Base-by-base conservation (phyloP, 106 monocot species). In the Vanilla planifolia region DNA sequence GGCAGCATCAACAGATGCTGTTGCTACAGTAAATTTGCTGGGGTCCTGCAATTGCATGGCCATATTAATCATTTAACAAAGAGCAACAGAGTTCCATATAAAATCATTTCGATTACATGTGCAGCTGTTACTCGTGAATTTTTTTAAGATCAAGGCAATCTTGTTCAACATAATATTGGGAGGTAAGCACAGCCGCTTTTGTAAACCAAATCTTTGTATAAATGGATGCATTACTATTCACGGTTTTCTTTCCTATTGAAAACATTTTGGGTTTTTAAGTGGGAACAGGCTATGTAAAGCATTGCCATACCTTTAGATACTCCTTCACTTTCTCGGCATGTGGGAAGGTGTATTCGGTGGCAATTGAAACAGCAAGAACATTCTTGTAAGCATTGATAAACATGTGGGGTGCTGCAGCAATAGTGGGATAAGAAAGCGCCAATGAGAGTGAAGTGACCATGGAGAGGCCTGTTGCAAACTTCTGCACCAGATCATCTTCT, bases 331-430 rank as follows among this genome's bases (percentile, higher is more conserved):
- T 64, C 34, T 92, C 86, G 0, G 87, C 92, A 34, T 87, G 83
- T 10, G 87, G 86, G 80, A 80, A 92, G 6, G 78, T 69, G 39
- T 84, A 92, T 11, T 83, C 83, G 0, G 87, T 87, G 29, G 79
- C 87, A 25, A 92, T 42, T 3, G 92, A 79, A 64, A 92, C 77
- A 2, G 84, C 80, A 27, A 92, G 78, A 1, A 84, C 84, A 63
- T 87, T 92, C 78, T 87, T 87, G 69, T 92, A 87, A 7, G 80
- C 83, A 65, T 92, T 92, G 36, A 87, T 64, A 70, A 92, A 92
- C 86, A 92, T 92, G 65, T 92, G 87, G 2, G 87, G 87, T 4
- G 80, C 78, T 4, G 87, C 86, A 10, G 68, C 81, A 0, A 87
- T 13, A 17, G 87, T 87, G n/a, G 87, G 83, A 59, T 84, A 92